phyloP scores from a whole-genome alignment of 106 monocot species.

The Cymbidium sinense region DNA sequence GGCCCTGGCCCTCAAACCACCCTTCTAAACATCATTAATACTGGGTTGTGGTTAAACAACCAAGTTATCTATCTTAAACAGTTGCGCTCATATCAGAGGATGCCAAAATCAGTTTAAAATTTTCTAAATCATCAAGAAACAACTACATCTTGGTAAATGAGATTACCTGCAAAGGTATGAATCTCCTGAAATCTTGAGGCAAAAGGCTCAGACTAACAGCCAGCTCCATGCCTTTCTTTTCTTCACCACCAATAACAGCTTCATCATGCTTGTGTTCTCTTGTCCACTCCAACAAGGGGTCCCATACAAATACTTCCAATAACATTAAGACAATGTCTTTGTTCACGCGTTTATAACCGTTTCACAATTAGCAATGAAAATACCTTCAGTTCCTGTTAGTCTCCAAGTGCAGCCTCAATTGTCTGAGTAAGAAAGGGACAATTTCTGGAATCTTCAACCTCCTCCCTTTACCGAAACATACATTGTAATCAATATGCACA shows the following conservation, averaged over 20 bases:
- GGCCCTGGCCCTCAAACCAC: not conserved
- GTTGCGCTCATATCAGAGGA: not conserved
- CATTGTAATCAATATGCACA: conserved; percentile 98
- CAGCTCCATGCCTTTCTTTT: conserved; percentile 98
- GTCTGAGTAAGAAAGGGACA: conserved; percentile 98
- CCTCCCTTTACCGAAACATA: conserved; percentile 94
- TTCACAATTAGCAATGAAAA: conserved; percentile 82
- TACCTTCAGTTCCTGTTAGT: conserved; percentile 80
- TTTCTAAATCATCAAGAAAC: not conserved
- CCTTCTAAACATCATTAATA: not conserved
- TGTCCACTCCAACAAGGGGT: conserved; percentile 95
- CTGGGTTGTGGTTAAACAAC: not conserved
- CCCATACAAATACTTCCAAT: conserved; percentile 96
- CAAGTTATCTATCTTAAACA: not conserved
- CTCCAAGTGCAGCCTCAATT: conserved; percentile 92
- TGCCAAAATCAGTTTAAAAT: not conserved
- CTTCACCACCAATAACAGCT: conserved; percentile 90
- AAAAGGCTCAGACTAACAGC: conserved; percentile 94
- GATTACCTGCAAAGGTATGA: conserved; percentile 79
- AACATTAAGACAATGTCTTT: conserved; percentile 92
- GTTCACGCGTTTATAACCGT: conserved; percentile 61
- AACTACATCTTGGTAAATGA: not conserved
- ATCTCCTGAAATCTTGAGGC: conserved; percentile 94
- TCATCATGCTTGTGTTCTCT: conserved; percentile 85
- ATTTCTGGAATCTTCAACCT: conserved; percentile 96